A percentile compares a stretch with the other conserved stretches of the same genome.
phyloP scores from a whole-genome alignment of 169 alveolate genomes.

The Cryptosporidium parvum region DNA sequence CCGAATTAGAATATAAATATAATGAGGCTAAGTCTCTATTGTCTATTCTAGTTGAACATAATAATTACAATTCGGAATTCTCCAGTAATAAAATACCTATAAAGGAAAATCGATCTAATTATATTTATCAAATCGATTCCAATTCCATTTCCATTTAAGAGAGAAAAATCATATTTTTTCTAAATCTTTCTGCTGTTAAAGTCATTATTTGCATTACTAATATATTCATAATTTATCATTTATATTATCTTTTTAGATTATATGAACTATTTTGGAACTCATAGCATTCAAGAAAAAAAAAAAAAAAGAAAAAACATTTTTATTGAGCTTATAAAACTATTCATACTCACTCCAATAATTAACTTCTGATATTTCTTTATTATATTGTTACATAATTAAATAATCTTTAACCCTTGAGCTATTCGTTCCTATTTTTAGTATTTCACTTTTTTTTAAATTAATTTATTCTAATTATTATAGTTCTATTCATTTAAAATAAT shows the following conservation, averaged over 20 bases:
- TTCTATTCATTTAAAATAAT: not conserved
- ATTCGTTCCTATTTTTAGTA: too few species aligned
- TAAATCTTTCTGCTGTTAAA: too few species aligned
- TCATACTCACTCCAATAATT: too few species aligned
- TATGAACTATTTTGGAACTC: not conserved
- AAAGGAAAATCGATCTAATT: not conserved
- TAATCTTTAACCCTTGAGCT: not conserved
- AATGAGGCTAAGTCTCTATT: constrained; percentile 24
- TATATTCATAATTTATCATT: too few species aligned
- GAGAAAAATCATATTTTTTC: too few species aligned
- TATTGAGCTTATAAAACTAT: not conserved
- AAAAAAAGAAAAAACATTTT: not conserved
- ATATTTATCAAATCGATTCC: not conserved
- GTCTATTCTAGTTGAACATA: constrained; percentile 24
- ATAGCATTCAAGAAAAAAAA: not conserved
- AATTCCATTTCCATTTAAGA: not conserved
- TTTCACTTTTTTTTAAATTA: too few species aligned
- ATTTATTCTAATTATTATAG: not conserved
- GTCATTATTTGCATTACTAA: too few species aligned
- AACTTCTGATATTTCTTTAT: too few species aligned
- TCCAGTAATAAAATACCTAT: not conserved
- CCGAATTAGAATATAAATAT: constrained; percentile 16
- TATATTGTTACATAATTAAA: too few species aligned
- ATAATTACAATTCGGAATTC: not conserved
- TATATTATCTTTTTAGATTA: too few species aligned